phyloP scores from a whole-genome alignment of 768 basidiomycete genomes.

The Hypsizygus marmoreus region DNA sequence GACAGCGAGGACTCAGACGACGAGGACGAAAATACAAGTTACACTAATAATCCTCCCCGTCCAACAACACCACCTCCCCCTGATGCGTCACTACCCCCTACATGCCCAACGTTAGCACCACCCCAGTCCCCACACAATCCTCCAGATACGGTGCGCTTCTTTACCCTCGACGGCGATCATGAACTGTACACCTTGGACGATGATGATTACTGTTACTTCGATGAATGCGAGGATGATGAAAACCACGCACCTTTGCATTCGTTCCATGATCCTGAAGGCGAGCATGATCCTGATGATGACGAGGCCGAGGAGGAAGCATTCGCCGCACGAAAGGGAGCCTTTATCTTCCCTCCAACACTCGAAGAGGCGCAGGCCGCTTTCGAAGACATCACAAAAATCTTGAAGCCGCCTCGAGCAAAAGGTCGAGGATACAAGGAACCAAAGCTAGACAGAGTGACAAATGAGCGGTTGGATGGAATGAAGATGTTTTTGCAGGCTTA shows the following conservation, averaged over 20 bases:
- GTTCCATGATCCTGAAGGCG: background rate
- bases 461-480: background rate
- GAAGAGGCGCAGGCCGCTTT: constrained; percentile 1
- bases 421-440: background rate
- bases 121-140: too few relatives aligned
- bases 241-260: background rate
- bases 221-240: background rate
- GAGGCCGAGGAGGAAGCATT: background rate
- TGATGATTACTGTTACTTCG: background rate
- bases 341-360: background rate
- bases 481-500: constrained; percentile 2
- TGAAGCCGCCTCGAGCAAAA: constrained; percentile 2
- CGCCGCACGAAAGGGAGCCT: background rate
- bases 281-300: background rate
- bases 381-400: too few relatives aligned
- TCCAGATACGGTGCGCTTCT: too few relatives aligned
- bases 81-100: too few relatives aligned
- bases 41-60: too few relatives aligned
- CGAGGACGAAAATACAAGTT: too few relatives aligned
- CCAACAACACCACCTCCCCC: too few relatives aligned
- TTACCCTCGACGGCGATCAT: too few relatives aligned
- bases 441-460: background rate
- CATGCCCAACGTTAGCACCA: too few relatives aligned
- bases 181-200: too few relatives aligned
- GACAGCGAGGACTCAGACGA: too few relatives aligned